Evolutionary conservation across 2,329 filamentous ascomycete species (phyloP).

Genomic region (Xylaria sp.): DNA sequence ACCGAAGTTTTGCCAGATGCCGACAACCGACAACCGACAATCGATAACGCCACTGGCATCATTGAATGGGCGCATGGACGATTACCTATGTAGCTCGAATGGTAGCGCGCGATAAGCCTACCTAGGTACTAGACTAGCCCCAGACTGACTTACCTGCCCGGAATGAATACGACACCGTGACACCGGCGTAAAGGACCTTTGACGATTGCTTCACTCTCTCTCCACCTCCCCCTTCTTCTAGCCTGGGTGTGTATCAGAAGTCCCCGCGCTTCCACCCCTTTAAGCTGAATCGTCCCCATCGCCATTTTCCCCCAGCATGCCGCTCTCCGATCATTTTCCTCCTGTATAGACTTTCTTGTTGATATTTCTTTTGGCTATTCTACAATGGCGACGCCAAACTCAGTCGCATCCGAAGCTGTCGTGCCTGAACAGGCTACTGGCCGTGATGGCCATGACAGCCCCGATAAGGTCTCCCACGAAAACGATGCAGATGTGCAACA

Average conservation of each 20-base stretch:
- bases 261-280: conserved; percentile 29
- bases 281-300: conserved; percentile 19
- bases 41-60: conserved; percentile 18
- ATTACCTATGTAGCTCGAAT: too few relatives aligned
- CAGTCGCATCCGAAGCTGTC: conserved; percentile 21
- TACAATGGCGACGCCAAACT: conserved; percentile 19
- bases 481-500: conserved; percentile 5
- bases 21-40: conserved; percentile 32
- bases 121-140: background rate
- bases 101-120: conserved; percentile 23
- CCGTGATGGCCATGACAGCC: conserved; percentile 1
- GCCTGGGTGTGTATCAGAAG: conserved; percentile 36
- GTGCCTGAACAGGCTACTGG: conserved; percentile 14
- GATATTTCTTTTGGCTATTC: conserved; percentile 26
- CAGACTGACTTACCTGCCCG: conserved; percentile 6
- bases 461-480: background rate
- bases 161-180: conserved; percentile 16
- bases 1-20: conserved; percentile 26
- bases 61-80: background rate
- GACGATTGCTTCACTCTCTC: conserved; percentile 36
- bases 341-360: conserved; percentile 27
- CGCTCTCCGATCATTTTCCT: conserved; percentile 18
- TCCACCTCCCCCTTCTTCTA: conserved; percentile 21
- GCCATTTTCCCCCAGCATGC: conserved; percentile 31
- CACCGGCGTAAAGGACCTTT: conserved; percentile 32